Conservation (phyloP, 2,329 filamentous ascomycete genomes). For the Macrophomina tecta region DNA sequence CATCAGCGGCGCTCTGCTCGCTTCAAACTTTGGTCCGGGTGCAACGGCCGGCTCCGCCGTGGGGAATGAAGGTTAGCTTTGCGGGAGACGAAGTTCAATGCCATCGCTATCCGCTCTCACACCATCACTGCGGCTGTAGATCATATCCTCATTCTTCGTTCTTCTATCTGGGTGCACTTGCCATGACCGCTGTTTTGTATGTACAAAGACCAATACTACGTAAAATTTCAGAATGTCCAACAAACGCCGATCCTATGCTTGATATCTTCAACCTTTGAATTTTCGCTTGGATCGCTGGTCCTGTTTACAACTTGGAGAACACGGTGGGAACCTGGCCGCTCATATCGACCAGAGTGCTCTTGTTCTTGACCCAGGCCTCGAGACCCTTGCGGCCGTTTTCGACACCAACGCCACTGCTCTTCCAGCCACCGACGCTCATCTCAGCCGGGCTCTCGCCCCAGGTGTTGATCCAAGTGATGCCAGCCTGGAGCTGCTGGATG, state of each 20-base stretch:
- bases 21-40: neutral
- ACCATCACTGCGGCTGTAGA: neutral
- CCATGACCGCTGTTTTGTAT: neutral
- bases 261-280: conserved; percentile 3
- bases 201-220: neutral
- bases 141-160: neutral
- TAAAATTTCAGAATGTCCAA: conserved; percentile 3
- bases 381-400: conserved; percentile 84
- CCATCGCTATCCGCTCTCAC: neutral
- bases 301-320: conserved; percentile 69
- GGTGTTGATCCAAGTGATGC: conserved; percentile 91
- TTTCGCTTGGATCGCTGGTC: neutral
- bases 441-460: conserved; percentile 93
- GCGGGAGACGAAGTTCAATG: neutral
- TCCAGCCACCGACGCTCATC: conserved; percentile 91
- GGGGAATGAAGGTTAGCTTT: neutral
- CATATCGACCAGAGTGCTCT: conserved; percentile 87
- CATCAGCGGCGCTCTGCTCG: neutral
- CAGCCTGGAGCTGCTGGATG: conserved; percentile 74
- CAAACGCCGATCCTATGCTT: conserved; percentile 24
- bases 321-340: conserved; percentile 72
- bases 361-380: conserved; percentile 82
- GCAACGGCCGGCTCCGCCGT: neutral
- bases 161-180: neutral
- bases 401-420: conserved; percentile 84